Percentiles rank a stretch among this genome's conserved stretches.
phyloP scores from a whole-genome alignment of 2,329 filamentous ascomycete species.

The Fusarium nygamai region DNA sequence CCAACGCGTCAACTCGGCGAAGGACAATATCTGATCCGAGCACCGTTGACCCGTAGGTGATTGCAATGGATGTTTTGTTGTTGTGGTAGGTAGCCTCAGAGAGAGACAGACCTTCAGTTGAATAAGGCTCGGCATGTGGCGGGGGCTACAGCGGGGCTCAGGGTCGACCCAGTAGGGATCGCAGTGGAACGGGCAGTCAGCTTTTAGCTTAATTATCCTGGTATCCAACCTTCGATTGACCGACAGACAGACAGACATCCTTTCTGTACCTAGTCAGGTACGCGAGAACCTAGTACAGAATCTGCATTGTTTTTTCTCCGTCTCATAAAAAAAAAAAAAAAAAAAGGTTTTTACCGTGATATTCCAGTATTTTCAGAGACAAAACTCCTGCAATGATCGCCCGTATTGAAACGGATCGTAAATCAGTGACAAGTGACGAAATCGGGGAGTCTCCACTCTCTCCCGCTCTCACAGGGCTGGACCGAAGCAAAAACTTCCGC shows the following conservation, averaged over 20 bases:
- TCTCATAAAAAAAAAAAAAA: background rate
- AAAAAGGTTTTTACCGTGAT: background rate
- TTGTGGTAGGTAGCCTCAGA: background rate
- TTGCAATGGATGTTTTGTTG: background rate
- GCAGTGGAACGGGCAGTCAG: conserved; percentile 4
- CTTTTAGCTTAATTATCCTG: conserved; percentile 13
- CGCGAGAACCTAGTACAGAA: conserved; percentile 5
- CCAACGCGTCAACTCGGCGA: background rate
- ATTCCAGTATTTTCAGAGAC: background rate
- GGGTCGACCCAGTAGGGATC: conserved; percentile 12
- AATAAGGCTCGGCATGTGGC: conserved; percentile 15
- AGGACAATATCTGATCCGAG: conserved; percentile 31
- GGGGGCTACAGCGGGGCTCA: conserved; percentile 9
- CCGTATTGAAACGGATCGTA: background rate
- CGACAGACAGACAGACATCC: background rate
- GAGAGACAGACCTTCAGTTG: background rate
- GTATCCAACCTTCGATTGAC: background rate
- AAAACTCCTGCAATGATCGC: background rate
- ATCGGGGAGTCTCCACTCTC: conserved; percentile 7
- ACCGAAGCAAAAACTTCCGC: conserved; percentile 21
- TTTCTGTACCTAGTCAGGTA: conserved; percentile 14
- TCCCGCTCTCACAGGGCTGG: conserved; percentile 36
- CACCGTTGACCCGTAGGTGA: conserved; percentile 12
- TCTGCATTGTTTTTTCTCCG: background rate
- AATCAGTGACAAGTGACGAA: background rate